Evolutionary conservation across 805 yeast genomes (phyloP), one percentile per base, ranked within the genome.

Genomic region (Candida cerambycidarum): DNA sequence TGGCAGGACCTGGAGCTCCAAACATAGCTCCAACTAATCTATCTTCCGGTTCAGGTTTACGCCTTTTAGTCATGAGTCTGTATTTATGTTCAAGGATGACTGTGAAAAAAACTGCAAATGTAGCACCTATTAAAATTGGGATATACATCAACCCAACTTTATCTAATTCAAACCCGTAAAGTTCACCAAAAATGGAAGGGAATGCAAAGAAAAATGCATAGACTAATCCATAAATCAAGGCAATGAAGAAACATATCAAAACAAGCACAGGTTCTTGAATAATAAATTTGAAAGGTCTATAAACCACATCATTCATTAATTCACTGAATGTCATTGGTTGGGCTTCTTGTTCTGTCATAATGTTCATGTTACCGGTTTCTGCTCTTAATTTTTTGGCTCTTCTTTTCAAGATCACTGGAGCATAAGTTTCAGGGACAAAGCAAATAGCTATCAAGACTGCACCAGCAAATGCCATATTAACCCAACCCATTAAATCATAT

Each of bases 141-240:
- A 89, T 84, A 53, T 86, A 76, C 95, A 90, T 87, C 53, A 89
- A 68, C 27, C 97, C 97, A 52, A 85, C 80, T 40, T 73, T 71
- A 54, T 87, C 86, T 62, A 88, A 95, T 51, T 82, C 73, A 64
- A 73, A 89, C 37, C 82, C 88, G 57, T 89, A 86, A 41, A 89
- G 73, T 42, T 82, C 85, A 42, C 74, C 76, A 62, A 89, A 89
- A 40, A 89, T 87, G 41, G 84, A 95, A 4, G 97, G 97, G 66
- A 85, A 89, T 0, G 97, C 97, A 67, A 89, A 89, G 80, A 89
- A 89, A 72, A 89, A 89, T 10, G 96, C 96, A 58, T 89, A 89
- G 39, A 89, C 72, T 59, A 89, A 73, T n/a, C 96, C 83, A 69
- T 89, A 89, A 62, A 89, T 88, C 60, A 89, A 74, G 50, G 95